phyloP scores from a whole-genome alignment of 164 flowering plant species.

The Vitis rupestris region DNA sequence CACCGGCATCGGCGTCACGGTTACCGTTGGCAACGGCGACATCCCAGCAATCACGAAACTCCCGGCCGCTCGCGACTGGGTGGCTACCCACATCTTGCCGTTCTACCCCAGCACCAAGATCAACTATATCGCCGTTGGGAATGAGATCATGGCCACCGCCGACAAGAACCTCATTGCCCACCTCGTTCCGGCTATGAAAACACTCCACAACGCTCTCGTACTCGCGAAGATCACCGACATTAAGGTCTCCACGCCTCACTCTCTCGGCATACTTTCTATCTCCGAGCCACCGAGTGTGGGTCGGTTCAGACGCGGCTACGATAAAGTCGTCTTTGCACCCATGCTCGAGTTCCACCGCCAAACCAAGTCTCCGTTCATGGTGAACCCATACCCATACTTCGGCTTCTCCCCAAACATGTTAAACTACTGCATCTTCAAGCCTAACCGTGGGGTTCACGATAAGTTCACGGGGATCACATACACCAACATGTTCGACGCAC shows the following conservation, averaged over 20 bases:
- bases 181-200: conserved; percentile 71
- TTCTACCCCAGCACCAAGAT: conserved; percentile 60
- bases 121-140: conserved; percentile 57
- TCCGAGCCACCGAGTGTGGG: conserved; percentile 65
- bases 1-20: conserved; percentile 56
- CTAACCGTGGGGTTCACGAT: conserved; percentile 50
- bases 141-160: conserved; percentile 44
- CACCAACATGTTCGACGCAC: conserved; percentile 65
- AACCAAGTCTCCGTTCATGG: conserved; percentile 68
- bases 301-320: conserved; percentile 54
- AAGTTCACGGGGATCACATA: conserved; percentile 35
- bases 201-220: conserved; percentile 53
- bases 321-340: conserved; percentile 38
- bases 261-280: conserved; percentile 47
- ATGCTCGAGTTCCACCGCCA: conserved; percentile 56
- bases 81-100: conserved; percentile 45
- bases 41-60: conserved; percentile 40
- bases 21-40: conserved; percentile 62
- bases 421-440: conserved; percentile 54
- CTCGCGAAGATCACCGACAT: conserved; percentile 39
- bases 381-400: conserved; percentile 86
- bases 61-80: conserved; percentile 54
- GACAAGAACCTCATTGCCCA: conserved; percentile 35
- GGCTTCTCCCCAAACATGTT: conserved; percentile 33
- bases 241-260: conserved; percentile 71